Base-by-base conservation (phyloP, 352 stramenopile genomes). In the Globisporangium paroecandrum region DNA sequence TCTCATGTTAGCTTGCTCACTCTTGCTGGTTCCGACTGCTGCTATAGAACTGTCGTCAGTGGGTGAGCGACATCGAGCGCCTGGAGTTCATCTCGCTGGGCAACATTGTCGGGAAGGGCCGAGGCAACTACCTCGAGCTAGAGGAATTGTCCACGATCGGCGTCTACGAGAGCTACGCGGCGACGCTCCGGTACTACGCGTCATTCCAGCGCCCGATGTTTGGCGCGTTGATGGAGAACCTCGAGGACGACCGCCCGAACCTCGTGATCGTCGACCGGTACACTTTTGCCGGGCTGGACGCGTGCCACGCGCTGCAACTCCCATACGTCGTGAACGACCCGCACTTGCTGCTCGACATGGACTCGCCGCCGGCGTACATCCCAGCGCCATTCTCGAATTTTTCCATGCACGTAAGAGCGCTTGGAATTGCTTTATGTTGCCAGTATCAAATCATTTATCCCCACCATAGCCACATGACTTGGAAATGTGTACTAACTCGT, bases 171-270 rank as follows among this genome's bases (percentile, higher is more conserved):
- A 92, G 78, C 64, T 93, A 95, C 62, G 75, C 76, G 25, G 68
- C 69, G 13, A 85, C 84, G 22, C 70, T 95, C 61, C 80, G 79
- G 15, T 87, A 85, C 69, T 95, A 94, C 57, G 84, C 84, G 49
- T 90, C 85, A 27, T 90, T 93, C 65, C 84, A 95, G 47, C 73
- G 80, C 0, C 82, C 85, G n/a, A 95, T 95, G 88, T 85, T 85
- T 49, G 64, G 55, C 0, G 64, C 81, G 27, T 73, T 95, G 29
- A 22, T 88, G 5, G 77, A 91, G 36, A 77, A 89, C 41, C 74
- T 91, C 24, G 76, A 87, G 43, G 78, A 87, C 34, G 82, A 95
- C 61, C 77, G 78, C 5, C 88, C 88, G 18, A 69, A 86, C 24
- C 66, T 95, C 25, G 75, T 94, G 5, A 71, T 97, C 3, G 72